phyloP scores from a whole-genome alignment of 2,329 filamentous ascomycete species.

The Aspergillus hortae region DNA sequence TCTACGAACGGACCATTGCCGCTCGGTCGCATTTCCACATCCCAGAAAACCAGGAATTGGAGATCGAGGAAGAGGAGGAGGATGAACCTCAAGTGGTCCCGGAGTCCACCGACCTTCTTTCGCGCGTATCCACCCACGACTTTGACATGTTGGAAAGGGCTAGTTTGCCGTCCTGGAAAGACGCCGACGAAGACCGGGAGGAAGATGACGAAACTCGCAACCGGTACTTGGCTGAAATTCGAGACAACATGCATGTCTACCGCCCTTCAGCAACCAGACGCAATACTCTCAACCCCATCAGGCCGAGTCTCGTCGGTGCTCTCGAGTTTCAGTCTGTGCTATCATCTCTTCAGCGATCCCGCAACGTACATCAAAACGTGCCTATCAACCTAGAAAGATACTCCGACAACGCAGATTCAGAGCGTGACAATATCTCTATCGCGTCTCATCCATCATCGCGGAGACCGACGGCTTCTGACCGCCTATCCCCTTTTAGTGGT shows the following conservation, averaged over 20 bases:
- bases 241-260: conserved; percentile 86
- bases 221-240: conserved; percentile 71
- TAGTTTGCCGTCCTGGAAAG: conserved; percentile 41
- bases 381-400: conserved; percentile 67
- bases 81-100: conserved; percentile 50
- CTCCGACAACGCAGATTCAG: conserved; percentile 59
- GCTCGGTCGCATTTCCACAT: conserved; percentile 71
- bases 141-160: conserved; percentile 59
- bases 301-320: conserved; percentile 88
- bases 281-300: conserved; percentile 76
- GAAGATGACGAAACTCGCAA: conserved; percentile 55
- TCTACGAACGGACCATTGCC: conserved; percentile 64
- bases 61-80: conserved; percentile 55
- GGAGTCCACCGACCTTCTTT: conserved; percentile 43
- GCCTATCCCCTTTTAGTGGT: conserved; percentile 22
- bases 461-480: conserved; percentile 20
- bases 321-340: conserved; percentile 90
- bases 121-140: conserved; percentile 58
- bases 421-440: conserved; percentile 47
- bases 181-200: conserved; percentile 51
- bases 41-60: conserved; percentile 56
- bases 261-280: conserved; percentile 66
- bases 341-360: conserved; percentile 77
- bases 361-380: conserved; percentile 65
- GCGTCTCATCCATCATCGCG: conserved; percentile 43